Evolutionary conservation across 495 filamentous ascomycete species (phyloP), one percentile per base, ranked within the genome.

Genomic region (Podospora sp.): DNA sequence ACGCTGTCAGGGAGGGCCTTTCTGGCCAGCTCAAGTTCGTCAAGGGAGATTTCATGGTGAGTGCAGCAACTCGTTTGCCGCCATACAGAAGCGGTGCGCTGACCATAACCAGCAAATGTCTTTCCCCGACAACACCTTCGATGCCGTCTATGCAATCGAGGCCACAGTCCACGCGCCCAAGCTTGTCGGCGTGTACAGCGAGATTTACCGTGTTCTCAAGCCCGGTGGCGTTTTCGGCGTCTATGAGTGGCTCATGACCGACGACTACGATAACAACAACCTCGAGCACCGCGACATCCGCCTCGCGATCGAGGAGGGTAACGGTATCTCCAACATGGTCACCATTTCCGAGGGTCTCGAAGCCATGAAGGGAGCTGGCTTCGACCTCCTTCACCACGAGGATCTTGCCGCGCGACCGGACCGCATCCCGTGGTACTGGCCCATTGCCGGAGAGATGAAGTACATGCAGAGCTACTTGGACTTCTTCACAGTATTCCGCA

Each of bases 161-260:
- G 95, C 95, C 7, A 99, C 95, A 27, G 91, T 95, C 49, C 96
- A 99, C 79, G 95, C 95, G 3, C 95, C 96, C 59, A 91, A 89
- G 71, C 87, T 99, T n/a, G 92, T 91, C 67, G 96, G 93, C 66
- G 93, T 99, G 60, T 99, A 99, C 81, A 86, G 84, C 77, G 89
- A 99, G 78, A 98, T 98, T 75, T 91, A 89, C 86, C 91, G 93
- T 33, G 95, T 98, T 51, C 83, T 99, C 59, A 99, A 98, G 86
- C 95, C 95, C 56, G 95, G 96, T 60, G 95, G 95, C 74, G 85
- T 91, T 63, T 99, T 99, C 73, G 95, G 95, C 74, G 95, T 98
- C 46, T 98, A 98, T 84, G 95, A 99, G 79, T 99, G 96, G 96
- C 84, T 99, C 69, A 99, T 99, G 95, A 97, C 94, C 49, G 94